A percentile compares a stretch with the other conserved stretches of the same genome.
phyloP scores from a whole-genome alignment of 441 rosid genomes.

The Cnidoscolus chayamansa region DNA sequence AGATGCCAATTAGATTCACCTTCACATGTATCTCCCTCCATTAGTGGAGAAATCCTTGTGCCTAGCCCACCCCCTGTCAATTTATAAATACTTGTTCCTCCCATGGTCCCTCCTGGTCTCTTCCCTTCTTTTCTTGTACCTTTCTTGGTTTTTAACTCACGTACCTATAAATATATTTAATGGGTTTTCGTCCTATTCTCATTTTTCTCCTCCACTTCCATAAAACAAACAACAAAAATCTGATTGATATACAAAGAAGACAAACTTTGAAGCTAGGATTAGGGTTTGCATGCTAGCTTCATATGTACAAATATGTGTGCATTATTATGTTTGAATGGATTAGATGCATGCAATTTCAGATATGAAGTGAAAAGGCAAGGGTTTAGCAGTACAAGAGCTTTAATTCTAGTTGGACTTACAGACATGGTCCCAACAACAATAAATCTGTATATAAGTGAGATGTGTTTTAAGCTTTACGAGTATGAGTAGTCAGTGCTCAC shows the following conservation, averaged over 20 bases:
- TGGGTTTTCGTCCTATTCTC: not conserved
- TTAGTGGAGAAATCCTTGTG: constrained; percentile 59
- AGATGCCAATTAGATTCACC: constrained; percentile 34
- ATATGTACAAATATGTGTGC: too few species aligned
- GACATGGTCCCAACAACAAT: constrained; percentile 31
- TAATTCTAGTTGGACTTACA: constrained; percentile 12
- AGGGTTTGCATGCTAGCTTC: too few species aligned
- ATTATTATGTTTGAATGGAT: not conserved
- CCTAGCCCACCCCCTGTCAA: not conserved
- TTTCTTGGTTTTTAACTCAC: not conserved
- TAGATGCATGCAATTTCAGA: constrained; percentile 15
- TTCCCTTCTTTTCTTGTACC: not conserved
- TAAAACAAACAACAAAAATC: too few species aligned
- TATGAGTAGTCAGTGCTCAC: constrained; percentile 26
- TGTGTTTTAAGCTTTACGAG: constrained; percentile 30
- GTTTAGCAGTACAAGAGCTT: constrained; percentile 17
- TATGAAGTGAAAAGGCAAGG: constrained; percentile 19
- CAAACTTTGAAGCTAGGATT: too few species aligned
- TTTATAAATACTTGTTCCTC: not conserved
- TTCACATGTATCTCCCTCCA: constrained; percentile 57
- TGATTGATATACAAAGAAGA: too few species aligned
- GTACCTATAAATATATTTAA: not conserved
- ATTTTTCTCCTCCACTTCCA: not conserved
- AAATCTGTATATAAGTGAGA: constrained; percentile 4
- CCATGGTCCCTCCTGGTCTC: not conserved